phyloP scores from a whole-genome alignment of 805 yeast genomes.

The Yamadazyma olivae region DNA sequence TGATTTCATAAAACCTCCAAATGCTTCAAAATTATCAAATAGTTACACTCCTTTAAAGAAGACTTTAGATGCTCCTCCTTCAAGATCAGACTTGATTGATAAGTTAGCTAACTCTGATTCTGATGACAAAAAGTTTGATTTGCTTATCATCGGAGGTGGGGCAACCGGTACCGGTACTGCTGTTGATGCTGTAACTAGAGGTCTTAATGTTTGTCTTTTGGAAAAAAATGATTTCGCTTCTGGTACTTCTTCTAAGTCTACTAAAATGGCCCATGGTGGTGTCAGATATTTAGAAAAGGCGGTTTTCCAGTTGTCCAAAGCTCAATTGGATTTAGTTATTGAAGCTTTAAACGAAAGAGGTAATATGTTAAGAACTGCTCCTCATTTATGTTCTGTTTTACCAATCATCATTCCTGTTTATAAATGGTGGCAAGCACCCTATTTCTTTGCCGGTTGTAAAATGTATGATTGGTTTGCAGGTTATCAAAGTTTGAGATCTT shows the following conservation, averaged over 20 bases:
- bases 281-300: constrained; percentile 95
- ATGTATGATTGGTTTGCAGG: constrained; percentile 94
- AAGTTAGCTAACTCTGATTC: constrained; percentile 34
- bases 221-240: constrained; percentile 89
- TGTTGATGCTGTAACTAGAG: constrained; percentile 86
- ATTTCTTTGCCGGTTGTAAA: constrained; percentile 87
- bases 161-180: constrained; percentile 96
- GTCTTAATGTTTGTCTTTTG: constrained; percentile 80
- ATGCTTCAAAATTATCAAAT: constrained; percentile 19
- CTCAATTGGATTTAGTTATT: constrained; percentile 49
- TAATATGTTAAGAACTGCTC: constrained; percentile 84
- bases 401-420: constrained; percentile 97
- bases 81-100: constrained; percentile 51
- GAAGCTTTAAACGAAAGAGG: constrained; percentile 41
- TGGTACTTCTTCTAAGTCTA: constrained; percentile 90
- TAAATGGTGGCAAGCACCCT: constrained; percentile 93
- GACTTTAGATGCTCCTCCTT: constrained; percentile 48
- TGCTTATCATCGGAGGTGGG: constrained; percentile 93
- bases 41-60: constrained; percentile 45
- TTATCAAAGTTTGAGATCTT: constrained; percentile 72
- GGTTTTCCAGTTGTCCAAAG: constrained; percentile 85
- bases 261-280: constrained; percentile 98
- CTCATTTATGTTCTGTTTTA: constrained; percentile 79
- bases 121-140: constrained; percentile 62
- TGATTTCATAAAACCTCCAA: constrained; percentile 37